Conservation (phyloP, 2,329 filamentous ascomycete genomes). For the Fusarium hostae region DNA sequence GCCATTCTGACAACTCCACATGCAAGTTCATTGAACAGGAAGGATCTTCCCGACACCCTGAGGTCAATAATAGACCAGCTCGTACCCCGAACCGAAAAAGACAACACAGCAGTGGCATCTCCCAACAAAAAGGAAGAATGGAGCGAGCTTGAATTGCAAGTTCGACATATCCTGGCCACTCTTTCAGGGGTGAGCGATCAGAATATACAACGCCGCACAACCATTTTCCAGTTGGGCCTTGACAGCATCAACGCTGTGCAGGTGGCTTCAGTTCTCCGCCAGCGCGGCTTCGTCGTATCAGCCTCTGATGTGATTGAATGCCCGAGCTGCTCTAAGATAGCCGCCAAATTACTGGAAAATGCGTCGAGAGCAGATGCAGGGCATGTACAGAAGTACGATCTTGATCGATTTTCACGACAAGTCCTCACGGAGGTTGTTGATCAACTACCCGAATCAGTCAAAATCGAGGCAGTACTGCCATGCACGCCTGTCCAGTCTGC, state of each 20-base stretch:
- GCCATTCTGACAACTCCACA: slow-evolving; percentile 45
- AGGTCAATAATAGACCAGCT: slow-evolving; percentile 36
- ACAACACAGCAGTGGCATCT: slow-evolving; percentile 4
- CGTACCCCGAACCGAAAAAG: slow-evolving; percentile 31
- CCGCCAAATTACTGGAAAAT: slow-evolving; percentile 42
- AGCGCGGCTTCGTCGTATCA: slow-evolving; percentile 66
- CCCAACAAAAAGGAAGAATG: slow-evolving; percentile 52
- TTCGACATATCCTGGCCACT: slow-evolving; percentile 67
- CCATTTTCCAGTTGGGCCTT: slow-evolving; percentile 87
- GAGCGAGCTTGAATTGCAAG: slow-evolving; percentile 60
- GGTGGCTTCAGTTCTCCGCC: slow-evolving; percentile 74
- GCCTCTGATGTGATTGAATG: slow-evolving; percentile 80
- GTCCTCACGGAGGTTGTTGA: slow-evolving; percentile 46
- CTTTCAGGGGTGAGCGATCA: slow-evolving; percentile 64
- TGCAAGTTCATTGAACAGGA: slow-evolving; percentile 30
- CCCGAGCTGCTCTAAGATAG: slow-evolving; percentile 58
- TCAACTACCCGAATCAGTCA: slow-evolving; percentile 26
- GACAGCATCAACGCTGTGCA: slow-evolving; percentile 92
- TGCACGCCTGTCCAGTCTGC: slow-evolving; percentile 84
- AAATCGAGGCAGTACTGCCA: slow-evolving; percentile 72
- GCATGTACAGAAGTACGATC: slow-evolving; percentile 49
- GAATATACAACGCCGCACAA: slow-evolving; percentile 69
- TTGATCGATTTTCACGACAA: slow-evolving; percentile 52
- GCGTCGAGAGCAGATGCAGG: background rate
- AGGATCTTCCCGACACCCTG: slow-evolving; percentile 39